Evolutionary conservation across 2,329 filamentous ascomycete species (phyloP), one percentile per base, ranked within the genome.

Genomic region (Elsinoe batatas): DNA sequence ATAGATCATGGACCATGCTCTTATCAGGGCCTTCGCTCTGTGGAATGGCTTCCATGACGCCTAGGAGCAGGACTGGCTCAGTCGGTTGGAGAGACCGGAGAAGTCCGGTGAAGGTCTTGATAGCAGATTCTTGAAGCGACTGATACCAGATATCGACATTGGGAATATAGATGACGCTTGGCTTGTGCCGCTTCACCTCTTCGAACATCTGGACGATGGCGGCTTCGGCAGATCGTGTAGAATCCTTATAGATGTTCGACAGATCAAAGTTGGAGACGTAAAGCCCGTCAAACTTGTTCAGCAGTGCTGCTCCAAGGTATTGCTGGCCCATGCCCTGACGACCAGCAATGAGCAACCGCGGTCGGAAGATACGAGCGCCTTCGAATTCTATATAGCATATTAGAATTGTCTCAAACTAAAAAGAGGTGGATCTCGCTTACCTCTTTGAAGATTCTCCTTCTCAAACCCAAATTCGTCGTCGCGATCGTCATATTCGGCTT

Each of bases 201-300:
- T 88, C 84, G 66, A 98, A 97, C 6, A 95, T 77, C 61, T 91
- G 85, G 11, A 95, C 89, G 60, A 98, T 83, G 8, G 91, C 88
- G 62, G 93, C 87, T 72, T 97, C 93, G 13, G 87, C 80, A 1
- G 88, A 83, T 62, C 88, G 81, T 59, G 87, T 84, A 3, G 83
- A 82, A 67, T 98, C 93, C 57, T 86, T 88, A 58, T 95, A 77
- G 56, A 98, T 77, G 13, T 87, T 93, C 0, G 91, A 83, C 57
- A 98, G 78, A 69, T 96, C 94, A 68, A 98, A 95, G 54, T 87
- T 90, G 68, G 97, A 91, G 2, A 98, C 88, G 71, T 97, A 90
- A 2, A 97, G 79, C 22, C 91, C 89, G 71, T 98, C 93, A 55
- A 98, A 85, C 66, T 95, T 84, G 68, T 95, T 89, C 60, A 97